Evolutionary conservation across 208 protist genomes (phyloP).

Genomic region (Trypanosoma vivax): DNA sequence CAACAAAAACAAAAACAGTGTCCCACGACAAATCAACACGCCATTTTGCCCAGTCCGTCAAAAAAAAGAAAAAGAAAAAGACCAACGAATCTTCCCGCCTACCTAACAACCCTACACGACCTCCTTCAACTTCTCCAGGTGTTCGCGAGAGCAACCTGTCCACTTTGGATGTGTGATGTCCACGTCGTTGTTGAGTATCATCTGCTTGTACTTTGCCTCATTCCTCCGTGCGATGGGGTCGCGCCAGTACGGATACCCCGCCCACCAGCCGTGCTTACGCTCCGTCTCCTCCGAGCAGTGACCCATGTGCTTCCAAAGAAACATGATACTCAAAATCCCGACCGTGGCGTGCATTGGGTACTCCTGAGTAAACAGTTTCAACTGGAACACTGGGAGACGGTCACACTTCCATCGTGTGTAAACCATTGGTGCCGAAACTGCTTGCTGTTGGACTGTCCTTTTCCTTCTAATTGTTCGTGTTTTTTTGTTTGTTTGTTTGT

Average conservation of each 20-base stretch:
- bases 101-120: slow-evolving; percentile 37
- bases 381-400: slow-evolving; percentile 69
- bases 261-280: slow-evolving; percentile 82
- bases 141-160: slow-evolving; percentile 79
- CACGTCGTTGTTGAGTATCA: slow-evolving; percentile 85
- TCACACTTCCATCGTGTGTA: slow-evolving; percentile 92
- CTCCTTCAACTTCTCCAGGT: slow-evolving; percentile 54
- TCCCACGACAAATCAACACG: too few species aligned
- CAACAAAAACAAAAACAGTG: background rate
- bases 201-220: slow-evolving; percentile 76
- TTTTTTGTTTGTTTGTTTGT: background rate
- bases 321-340: slow-evolving; percentile 61
- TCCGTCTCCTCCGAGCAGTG: slow-evolving; percentile 89
- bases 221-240: slow-evolving; percentile 87
- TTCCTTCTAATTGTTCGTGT: background rate
- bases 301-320: slow-evolving; percentile 78
- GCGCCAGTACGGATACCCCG: slow-evolving; percentile 88
- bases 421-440: too few species aligned
- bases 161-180: slow-evolving; percentile 88
- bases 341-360: slow-evolving; percentile 66
- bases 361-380: slow-evolving; percentile 86
- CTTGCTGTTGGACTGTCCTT: too few species aligned
- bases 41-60: too few species aligned
- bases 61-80: slow-evolving; percentile 1
- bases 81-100: background rate